A percentile compares a stretch with the other conserved stretches of the same genome.
Conservation (phyloP, 179 eudicot genomes). For the Actinidia chinensis region DNA sequence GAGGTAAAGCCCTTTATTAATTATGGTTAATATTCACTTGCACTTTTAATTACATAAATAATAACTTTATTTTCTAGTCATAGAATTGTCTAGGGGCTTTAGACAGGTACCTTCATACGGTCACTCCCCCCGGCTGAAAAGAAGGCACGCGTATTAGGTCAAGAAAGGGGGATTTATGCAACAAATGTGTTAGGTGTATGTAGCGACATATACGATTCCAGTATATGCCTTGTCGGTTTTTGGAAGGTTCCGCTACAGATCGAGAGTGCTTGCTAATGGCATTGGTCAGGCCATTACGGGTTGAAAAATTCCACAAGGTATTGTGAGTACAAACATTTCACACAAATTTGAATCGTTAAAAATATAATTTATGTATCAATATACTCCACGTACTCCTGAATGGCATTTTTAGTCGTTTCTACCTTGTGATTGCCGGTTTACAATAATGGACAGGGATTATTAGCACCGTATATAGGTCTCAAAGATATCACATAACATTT, state of each 20-base stretch:
- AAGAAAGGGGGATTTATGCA: background rate
- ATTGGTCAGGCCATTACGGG: background rate
- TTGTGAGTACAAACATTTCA: background rate
- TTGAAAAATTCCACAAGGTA: background rate
- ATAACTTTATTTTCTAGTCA: background rate
- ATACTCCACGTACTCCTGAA: too few relatives aligned
- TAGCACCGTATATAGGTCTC: background rate
- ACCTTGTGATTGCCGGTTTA: background rate
- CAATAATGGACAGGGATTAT: background rate
- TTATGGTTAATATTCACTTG: too few relatives aligned
- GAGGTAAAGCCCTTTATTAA: too few relatives aligned
- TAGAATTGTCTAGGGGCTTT: background rate
- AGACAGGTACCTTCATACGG: background rate
- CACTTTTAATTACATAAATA: background rate
- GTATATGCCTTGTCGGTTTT: background rate
- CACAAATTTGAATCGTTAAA: background rate
- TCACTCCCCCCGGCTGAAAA: background rate
- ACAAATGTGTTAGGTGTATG: background rate
- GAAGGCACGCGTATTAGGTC: background rate
- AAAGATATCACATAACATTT: background rate
- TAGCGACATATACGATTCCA: background rate
- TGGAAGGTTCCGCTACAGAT: background rate
- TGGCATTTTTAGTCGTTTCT: background rate
- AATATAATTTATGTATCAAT: background rate
- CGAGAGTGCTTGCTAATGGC: background rate